Conservation (phyloP, 768 basidiomycete species). For the Tricholoma terreum region DNA sequence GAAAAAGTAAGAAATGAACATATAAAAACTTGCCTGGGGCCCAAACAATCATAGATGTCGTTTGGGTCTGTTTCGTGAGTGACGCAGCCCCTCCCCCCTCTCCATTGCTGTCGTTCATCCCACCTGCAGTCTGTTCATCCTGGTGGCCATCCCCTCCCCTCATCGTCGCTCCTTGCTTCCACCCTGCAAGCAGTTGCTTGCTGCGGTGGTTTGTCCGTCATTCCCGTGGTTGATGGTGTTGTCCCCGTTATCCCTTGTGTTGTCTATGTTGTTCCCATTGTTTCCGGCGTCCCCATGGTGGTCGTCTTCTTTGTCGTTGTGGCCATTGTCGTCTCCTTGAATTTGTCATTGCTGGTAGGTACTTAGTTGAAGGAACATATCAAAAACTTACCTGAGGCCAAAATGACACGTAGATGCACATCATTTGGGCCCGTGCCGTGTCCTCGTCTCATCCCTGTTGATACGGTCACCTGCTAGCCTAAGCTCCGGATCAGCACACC, state of each 20-base stretch:
- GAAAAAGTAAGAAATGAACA: too few relatives aligned
- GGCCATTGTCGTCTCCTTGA: neutral
- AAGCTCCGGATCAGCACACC: too few relatives aligned
- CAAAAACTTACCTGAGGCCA: neutral
- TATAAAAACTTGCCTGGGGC: neutral
- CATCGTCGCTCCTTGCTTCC: too few relatives aligned
- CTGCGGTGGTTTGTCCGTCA: too few relatives aligned
- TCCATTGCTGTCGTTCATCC: neutral
- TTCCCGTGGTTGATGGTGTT: too few relatives aligned
- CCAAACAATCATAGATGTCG: too few relatives aligned
- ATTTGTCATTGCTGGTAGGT: neutral
- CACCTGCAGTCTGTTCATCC: neutral
- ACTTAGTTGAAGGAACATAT: neutral
- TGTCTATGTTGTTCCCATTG: neutral
- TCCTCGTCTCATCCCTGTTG: neutral
- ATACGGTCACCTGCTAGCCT: too few relatives aligned
- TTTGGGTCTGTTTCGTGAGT: neutral
- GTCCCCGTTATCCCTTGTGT: too few relatives aligned
- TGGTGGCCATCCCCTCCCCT: neutral
- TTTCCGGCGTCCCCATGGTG: neutral
- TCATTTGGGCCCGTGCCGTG: too few relatives aligned
- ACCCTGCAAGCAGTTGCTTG: too few relatives aligned
- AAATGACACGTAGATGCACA: neutral
- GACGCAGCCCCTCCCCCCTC: neutral
- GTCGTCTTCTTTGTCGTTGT: neutral